Base-by-base conservation (phyloP, 371 early-diverging fungal species). In the Dipsacomyces acuminosporus region DNA sequence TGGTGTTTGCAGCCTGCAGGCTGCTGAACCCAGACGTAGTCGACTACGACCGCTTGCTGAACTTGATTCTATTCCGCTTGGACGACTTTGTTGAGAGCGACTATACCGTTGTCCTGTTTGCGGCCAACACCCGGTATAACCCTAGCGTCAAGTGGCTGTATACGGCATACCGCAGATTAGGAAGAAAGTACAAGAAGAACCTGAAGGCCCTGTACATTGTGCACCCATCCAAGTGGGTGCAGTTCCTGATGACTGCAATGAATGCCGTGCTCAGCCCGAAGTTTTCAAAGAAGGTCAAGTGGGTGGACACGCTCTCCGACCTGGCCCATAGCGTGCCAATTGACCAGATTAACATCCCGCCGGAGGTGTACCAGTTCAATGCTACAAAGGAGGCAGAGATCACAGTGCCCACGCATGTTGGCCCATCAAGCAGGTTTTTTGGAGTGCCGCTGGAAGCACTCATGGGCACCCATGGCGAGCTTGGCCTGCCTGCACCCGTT, bases 181-280 rank as follows among this genome's bases (percentile, higher is more conserved):
- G 82, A 45, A 69, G 48, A 70, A 93, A 93, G 61, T 93, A 89
- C 79, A 91, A 93, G 54, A 96, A 96, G 77, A 94, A 96, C 70
- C 75, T 96, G 40, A 96, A 94, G 70, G 82, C 81, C 9, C 75
- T 96, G 11, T 89, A 89, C 72, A 83, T 96, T 15, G 92, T 96
- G 9, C 94, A 96, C 71, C 85, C 91, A 8, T 78, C 86, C 4
- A 72, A 76, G 18, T 87, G 86, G 87, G 78, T 84, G 34, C 76
- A 79, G 48, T 48, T 89, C 8, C 61, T 87, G 19, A 71, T 90
- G 53, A 82, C 84, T 41, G 78, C 83, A 2, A 87, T 88, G 85
- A 83, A 82, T 24, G 58, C 73, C 6, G 55, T 73, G 55, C 55
- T 73, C 47, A 93, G 96, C 55, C 93, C 94, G 15, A 96, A 96